Evolutionary conservation across 1,284 basidiomycete genomes (phyloP).

Genomic region (Vanrija humicola): DNA sequence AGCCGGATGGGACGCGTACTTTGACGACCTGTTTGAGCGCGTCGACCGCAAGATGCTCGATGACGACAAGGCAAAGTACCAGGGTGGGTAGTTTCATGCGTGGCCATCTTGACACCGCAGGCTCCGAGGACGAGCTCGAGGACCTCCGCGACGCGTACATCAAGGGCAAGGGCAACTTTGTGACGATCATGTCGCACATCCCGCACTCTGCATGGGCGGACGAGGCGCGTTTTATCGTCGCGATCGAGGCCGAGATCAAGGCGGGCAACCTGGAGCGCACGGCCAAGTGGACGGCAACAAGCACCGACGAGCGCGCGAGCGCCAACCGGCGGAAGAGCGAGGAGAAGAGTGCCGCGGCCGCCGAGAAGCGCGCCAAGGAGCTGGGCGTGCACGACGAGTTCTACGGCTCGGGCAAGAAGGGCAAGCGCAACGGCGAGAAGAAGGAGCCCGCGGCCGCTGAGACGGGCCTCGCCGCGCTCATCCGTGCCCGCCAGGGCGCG

Average conservation of each 20-base stretch:
- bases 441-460: slow-evolving; percentile 56
- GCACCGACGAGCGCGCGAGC: slow-evolving; percentile 69
- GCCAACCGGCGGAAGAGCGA: slow-evolving; percentile 68
- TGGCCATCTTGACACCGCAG: slow-evolving; percentile 51
- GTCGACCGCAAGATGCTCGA: slow-evolving; percentile 80
- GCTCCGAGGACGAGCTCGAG: slow-evolving; percentile 72
- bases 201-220: slow-evolving; percentile 78
- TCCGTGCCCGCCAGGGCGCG: slow-evolving; percentile 66
- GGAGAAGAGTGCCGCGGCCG: slow-evolving; percentile 74
- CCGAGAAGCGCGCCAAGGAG: slow-evolving; percentile 78
- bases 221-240: slow-evolving; percentile 72
- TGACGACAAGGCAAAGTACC: slow-evolving; percentile 85
- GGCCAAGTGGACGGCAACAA: slow-evolving; percentile 62
- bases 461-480: slow-evolving; percentile 73
- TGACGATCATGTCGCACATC: slow-evolving; percentile 72
- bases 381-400: slow-evolving; percentile 94
- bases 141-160: slow-evolving; percentile 73
- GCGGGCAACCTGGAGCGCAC: slow-evolving; percentile 58
- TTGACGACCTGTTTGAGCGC: slow-evolving; percentile 77
- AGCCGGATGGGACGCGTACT: slow-evolving; percentile 89
- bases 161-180: slow-evolving; percentile 65
- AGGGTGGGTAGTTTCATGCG: slow-evolving; percentile 57
- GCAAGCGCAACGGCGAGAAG: slow-evolving; percentile 58
- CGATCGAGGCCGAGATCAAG: slow-evolving; percentile 65
- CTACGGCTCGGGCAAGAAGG: slow-evolving; percentile 73